Evolutionary conservation across 192 early-diverging fungal species (phyloP), one percentile per base, ranked within the genome.

Genomic region (Backusella morwellensis): DNA sequence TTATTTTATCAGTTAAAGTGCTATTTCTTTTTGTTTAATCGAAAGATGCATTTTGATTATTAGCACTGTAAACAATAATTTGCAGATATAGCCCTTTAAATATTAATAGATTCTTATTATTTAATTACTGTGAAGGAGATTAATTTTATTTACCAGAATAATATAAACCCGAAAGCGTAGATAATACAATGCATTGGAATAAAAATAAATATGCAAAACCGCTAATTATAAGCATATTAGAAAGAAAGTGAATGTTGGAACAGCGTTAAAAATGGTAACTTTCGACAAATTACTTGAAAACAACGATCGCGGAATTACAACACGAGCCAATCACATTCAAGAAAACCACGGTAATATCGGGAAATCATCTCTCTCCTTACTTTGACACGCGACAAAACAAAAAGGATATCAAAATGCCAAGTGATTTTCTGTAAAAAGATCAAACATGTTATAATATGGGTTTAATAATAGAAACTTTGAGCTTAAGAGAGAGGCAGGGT

Each of bases 331-430:
- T 59, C 56, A 26, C 3, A 4, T 23, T 11, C 23, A 14, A 63
- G 7, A 63, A 26, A 2, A 3, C 1, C 7, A 63, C 56, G 56
- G 56, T 14, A 63, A 63, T 29, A 21, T 63, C 56, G 56, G 56
- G 56, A 14, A 11, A 9, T 29, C 56, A 12, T 23, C 0, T 3
- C n/a, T 12, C 56, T 63, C 23, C 56, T 29, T 63, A 63, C n/a
- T 63, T 63, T 63, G 56, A 63, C 56, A 63, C 26, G 12, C 21
- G 23, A 12, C 23, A 29, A 54, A n/a, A 54, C 19, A 54, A 63
- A 63, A 63, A 63, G 56, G 56, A 14, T 63, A 50, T 44, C 15
- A 63, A 12, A 63, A 63, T 63, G 56, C 56, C 56, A 63, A 63
- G 56, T 63, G 56, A 63, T 63, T 63, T 63, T 63, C 56, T 50